Conservation (phyloP, 2,329 filamentous ascomycete genomes). For the Pyrenochaeta sp. region DNA sequence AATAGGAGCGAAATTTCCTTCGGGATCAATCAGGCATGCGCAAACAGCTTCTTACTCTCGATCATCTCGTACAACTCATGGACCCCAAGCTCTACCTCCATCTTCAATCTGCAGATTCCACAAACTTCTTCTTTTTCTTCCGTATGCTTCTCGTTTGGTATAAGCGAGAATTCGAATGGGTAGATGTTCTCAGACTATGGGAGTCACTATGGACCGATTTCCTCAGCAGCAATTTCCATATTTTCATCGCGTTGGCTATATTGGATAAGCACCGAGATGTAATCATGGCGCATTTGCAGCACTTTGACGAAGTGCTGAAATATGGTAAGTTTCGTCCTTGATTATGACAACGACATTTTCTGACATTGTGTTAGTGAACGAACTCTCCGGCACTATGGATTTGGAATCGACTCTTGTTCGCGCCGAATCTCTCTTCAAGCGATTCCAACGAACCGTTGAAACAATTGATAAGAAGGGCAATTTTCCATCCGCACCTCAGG, state of each 20-base stretch:
- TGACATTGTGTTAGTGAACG: constrained; percentile 72
- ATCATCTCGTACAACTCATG: constrained; percentile 96
- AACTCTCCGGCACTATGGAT: constrained; percentile 92
- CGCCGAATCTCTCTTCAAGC: constrained; percentile 85
- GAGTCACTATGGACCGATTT: constrained; percentile 95
- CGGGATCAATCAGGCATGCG: constrained; percentile 97
- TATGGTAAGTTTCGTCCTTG: constrained; percentile 69
- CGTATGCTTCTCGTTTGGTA: constrained; percentile 99
- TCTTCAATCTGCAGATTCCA: constrained; percentile 87
- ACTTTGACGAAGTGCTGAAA: constrained; percentile 97
- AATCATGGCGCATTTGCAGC: constrained; percentile 91
- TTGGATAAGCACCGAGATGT: constrained; percentile 95
- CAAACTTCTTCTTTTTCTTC: constrained; percentile 99
- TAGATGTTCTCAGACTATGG: constrained; percentile 87
- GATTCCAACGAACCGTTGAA: constrained; percentile 88
- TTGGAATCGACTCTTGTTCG: constrained; percentile 84
- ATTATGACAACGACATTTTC: constrained; percentile 1
- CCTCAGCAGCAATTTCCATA: constrained; percentile 85
- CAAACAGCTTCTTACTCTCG: constrained; percentile 84
- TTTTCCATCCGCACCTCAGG: constrained; percentile 68
- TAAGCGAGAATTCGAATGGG: constrained; percentile 94
- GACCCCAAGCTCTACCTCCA: constrained; percentile 94
- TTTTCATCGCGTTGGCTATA: constrained; percentile 93
- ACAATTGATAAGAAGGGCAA: constrained; percentile 90
- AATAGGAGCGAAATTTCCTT: constrained; percentile 86